A percentile compares a stretch with the other conserved stretches of the same genome.
These are phyloP conservation scores for Sporothrix inflata DNA, from an alignment of 2,329 filamentous ascomycete genomes.

Conservation along the genomic window DNA sequence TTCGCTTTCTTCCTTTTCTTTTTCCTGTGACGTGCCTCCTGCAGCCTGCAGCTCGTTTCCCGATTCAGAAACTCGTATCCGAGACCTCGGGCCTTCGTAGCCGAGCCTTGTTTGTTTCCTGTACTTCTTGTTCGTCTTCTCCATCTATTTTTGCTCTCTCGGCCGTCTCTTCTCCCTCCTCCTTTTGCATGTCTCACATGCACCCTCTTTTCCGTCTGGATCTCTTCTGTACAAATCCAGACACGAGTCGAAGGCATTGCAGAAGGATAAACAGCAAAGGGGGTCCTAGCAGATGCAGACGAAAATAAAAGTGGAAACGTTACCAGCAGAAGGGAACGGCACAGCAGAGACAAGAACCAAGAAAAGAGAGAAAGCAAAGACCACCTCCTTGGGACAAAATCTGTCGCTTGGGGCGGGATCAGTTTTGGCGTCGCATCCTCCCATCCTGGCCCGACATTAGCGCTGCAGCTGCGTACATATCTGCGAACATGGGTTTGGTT, in stretches of 20 bases:
- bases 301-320: background rate
- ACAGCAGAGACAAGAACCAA: background rate
- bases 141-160: background rate
- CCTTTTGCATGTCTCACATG: conserved; percentile 2
- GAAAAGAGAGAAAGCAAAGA: background rate
- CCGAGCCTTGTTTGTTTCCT: background rate
- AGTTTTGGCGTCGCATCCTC: background rate
- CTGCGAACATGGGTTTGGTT: conserved; percentile 6
- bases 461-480: conserved; percentile 6
- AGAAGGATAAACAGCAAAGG: background rate
- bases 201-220: background rate
- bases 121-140: background rate
- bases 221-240: background rate
- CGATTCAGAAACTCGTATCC: conserved; percentile 18
- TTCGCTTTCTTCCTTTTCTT: background rate
- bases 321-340: background rate
- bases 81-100: background rate
- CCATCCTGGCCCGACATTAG: background rate
- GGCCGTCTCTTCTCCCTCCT: conserved; percentile 4
- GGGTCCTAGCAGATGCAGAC: background rate
- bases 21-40: background rate
- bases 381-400: background rate
- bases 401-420: conserved; percentile 17
- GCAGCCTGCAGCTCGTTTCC: conserved; percentile 6
- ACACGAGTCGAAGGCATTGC: background rate